These are phyloP conservation scores for Nitzschia inconspicua DNA, from an alignment of 108 stramenopile species.

Conservation along the genomic window DNA sequence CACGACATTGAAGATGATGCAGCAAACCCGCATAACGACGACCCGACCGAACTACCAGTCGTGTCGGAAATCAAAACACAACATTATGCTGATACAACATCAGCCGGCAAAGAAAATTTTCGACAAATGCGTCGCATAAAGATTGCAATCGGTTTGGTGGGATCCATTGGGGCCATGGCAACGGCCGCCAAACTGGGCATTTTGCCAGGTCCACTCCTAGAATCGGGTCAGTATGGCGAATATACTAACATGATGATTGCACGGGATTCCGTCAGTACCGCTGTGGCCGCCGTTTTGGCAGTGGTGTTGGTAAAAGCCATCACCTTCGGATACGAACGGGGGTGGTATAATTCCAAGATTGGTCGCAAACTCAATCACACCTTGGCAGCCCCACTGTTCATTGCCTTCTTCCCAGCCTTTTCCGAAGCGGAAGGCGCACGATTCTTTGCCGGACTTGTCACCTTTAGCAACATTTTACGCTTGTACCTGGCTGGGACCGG, in stretches of 20 bases:
- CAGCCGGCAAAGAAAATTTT: background rate
- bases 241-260: slow-evolving; percentile 33
- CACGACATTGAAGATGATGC: no score
- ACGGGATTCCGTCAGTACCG: slow-evolving; percentile 40
- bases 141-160: background rate
- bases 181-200: slow-evolving; percentile 21
- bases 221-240: background rate
- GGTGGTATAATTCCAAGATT: slow-evolving; percentile 44
- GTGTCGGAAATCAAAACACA: no score
- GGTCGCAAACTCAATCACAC: slow-evolving; percentile 77
- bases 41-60: no score
- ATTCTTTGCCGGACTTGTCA: slow-evolving; percentile 62
- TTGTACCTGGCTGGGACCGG: slow-evolving; percentile 55
- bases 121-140: slow-evolving; percentile 2
- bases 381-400: slow-evolving; percentile 67
- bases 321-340: slow-evolving; percentile 34
- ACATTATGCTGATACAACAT: background rate
- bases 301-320: slow-evolving; percentile 48
- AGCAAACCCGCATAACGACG: no score
- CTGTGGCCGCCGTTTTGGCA: slow-evolving; percentile 49
- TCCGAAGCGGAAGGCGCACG: slow-evolving; percentile 56
- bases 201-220: slow-evolving; percentile 10
- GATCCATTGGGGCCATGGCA: background rate
- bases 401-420: slow-evolving; percentile 74
- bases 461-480: slow-evolving; percentile 45